Conservation (phyloP, 345 rosid species). For the Ceriops decandra region DNA sequence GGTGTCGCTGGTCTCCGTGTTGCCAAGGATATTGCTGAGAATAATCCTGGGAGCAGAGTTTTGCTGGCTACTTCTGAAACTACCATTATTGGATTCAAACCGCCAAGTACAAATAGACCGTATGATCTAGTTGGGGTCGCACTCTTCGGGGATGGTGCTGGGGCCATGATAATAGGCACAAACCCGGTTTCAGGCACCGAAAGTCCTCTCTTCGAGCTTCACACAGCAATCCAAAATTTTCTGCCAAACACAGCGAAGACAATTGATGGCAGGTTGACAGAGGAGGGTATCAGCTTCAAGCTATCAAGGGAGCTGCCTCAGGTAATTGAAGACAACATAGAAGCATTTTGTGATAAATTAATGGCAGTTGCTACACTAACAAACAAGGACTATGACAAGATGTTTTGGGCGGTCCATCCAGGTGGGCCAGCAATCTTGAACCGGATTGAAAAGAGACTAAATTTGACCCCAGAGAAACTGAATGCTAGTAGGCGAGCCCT, state of each 20-base stretch:
- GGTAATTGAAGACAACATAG: constrained; percentile 82
- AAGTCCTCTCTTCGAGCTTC: constrained; percentile 84
- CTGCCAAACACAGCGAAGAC: constrained; percentile 69
- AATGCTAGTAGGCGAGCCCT: constrained; percentile 79
- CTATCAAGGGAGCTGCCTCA: constrained; percentile 87
- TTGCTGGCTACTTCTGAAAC: constrained; percentile 89
- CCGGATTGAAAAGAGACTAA: constrained; percentile 71
- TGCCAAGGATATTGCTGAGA: constrained; percentile 93
- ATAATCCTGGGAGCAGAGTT: constrained; percentile 84
- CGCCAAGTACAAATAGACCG: constrained; percentile 78
- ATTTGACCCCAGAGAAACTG: constrained; percentile 68
- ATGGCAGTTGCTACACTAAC: constrained; percentile 43
- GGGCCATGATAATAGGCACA: constrained; percentile 76
- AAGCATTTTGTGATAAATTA: constrained; percentile 67
- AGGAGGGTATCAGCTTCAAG: constrained; percentile 87
- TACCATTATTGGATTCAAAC: constrained; percentile 87
- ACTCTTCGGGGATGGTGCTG: constrained; percentile 91
- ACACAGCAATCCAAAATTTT: constrained; percentile 79
- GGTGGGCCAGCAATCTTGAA: constrained; percentile 97
- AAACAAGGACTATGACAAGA: constrained; percentile 53
- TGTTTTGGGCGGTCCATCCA: constrained; percentile 99
- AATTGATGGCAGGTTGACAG: constrained; percentile 85
- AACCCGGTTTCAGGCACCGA: constrained; percentile 52
- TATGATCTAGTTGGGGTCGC: constrained; percentile 98
- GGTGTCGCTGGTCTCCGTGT: constrained; percentile 92